These are phyloP conservation scores for Aureobasidium pullulans DNA, from an alignment of 2,329 filamentous ascomycete genomes.

Conservation along the genomic window DNA sequence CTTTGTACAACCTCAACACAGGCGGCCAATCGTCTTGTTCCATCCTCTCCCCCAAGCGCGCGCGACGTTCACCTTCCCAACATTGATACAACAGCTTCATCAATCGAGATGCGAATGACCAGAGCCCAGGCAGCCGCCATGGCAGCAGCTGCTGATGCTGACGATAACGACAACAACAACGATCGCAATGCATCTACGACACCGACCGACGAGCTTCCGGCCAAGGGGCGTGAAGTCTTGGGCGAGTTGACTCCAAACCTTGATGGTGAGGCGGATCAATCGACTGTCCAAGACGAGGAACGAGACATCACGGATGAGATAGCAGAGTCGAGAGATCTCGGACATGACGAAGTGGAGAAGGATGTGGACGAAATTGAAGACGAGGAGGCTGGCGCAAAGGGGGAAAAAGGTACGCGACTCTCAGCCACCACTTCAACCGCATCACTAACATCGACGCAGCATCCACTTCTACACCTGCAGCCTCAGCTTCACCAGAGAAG, in stretches of 20 bases:
- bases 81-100: not conserved
- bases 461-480: not conserved
- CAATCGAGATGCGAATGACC: conserved; percentile 34
- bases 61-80: not conserved
- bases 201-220: not conserved
- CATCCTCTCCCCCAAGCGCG: not conserved
- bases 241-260: conserved; percentile 35
- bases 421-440: no score
- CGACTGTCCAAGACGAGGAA: no score
- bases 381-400: not conserved
- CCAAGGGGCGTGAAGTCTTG: conserved; percentile 29
- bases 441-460: not conserved
- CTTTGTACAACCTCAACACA: not conserved
- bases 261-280: not conserved
- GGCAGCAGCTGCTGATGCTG: conserved; percentile 18
- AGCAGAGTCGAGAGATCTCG: not conserved
- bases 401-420: not conserved
- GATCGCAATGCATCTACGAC: not conserved
- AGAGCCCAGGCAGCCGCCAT: conserved; percentile 34
- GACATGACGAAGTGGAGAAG: not conserved
- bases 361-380: conserved; percentile 20
- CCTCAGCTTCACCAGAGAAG: not conserved
- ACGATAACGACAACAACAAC: not conserved
- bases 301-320: not conserved
- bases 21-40: not conserved